Base-by-base conservation (phyloP, 163 green algal species). In the Scenedesmus sp. region DNA sequence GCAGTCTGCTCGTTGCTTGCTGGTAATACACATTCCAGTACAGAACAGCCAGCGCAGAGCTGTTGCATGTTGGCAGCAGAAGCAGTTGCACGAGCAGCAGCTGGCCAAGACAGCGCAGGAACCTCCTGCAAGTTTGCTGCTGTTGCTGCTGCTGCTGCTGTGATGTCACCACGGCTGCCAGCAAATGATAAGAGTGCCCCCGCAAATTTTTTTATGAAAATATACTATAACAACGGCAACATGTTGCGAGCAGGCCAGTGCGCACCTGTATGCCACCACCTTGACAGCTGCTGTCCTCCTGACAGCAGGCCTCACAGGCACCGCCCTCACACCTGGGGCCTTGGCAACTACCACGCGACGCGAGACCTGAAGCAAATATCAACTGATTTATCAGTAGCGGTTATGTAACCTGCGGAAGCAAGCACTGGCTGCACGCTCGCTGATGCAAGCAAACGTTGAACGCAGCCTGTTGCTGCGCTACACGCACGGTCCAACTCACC, bases 261-360 rank as follows among this genome's bases (percentile, higher is more conserved):
- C 54, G 20, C 16, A 92, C 88, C 88, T 92, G 79, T 92, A 92
- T 15, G 88, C 88, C 7, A 92, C 77, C 59, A 92, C 88, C 62
- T 81, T 87, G 12, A 92, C 88, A 10, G 88, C 56, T 57, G 88
- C 23, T 13, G 12, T 46, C 18, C 77, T 67, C 26, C 88, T 87
- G 46, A 76, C 74, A 6, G 59, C 74, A 60, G 73, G 56, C 26
- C 66, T 56, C 23, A 85, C 70, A 60, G 87, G 73, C 26, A 85
- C 87, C 9, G 87, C 87, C 26, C 10, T 59, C 4, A 57, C 6
- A 4, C 54, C 56, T 74, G 73, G 12, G 2, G 67, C 52, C 67
- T 81, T 73, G n/a, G 15, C 23, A 34, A 46, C 73, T 55, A 60
- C 73, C 12, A 57, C 34, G 77, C 77, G 13, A 34, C 54, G 55